A percentile compares a stretch with the other conserved stretches of the same genome.
Conservation (phyloP, 805 yeast species). For the Kodamaea neixiangensis region DNA sequence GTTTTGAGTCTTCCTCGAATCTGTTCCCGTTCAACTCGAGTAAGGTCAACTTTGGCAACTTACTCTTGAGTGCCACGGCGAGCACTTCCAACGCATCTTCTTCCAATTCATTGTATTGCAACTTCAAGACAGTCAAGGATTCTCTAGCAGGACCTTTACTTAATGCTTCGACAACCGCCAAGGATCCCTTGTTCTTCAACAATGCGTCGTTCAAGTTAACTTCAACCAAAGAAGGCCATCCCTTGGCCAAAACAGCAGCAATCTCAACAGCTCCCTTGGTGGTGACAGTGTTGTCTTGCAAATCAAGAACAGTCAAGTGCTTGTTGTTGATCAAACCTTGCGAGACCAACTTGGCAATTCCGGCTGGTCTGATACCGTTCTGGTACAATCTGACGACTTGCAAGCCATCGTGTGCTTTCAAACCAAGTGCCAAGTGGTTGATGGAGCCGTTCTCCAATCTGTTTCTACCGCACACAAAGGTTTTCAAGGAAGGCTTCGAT, state of each 20-base stretch:
- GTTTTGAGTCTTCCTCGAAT: conserved; percentile 83
- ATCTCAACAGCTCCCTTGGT: conserved; percentile 58
- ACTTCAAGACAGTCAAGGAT: conserved; percentile 58
- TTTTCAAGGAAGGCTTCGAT: conserved; percentile 58
- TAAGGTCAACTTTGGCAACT: conserved; percentile 58
- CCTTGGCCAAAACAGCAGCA: conserved; percentile 41
- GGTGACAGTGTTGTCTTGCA: conserved; percentile 96
- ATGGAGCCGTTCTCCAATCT: conserved; percentile 95
- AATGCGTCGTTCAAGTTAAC: conserved; percentile 88
- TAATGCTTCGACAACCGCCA: conserved; percentile 52
- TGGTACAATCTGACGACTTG: conserved; percentile 82
- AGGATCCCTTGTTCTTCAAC: conserved; percentile 76
- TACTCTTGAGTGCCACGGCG: conserved; percentile 50
- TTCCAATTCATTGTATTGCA: conserved; percentile 89
- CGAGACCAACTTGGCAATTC: conserved; percentile 71
- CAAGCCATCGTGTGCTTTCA: conserved; percentile 75
- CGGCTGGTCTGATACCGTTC: conserved; percentile 96
- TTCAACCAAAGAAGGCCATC: conserved; percentile 72
- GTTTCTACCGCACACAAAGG: conserved; percentile 96
- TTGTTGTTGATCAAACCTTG: conserved; percentile 69
- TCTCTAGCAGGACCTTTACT: conserved; percentile 32
- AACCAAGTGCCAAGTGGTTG: conserved; percentile 78
- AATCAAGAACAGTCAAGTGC: conserved; percentile 67
- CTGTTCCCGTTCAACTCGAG: conserved; percentile 93
- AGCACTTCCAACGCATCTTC: conserved; percentile 62